These are phyloP conservation scores for Cytospora piceae DNA, from an alignment of 2,329 filamentous ascomycete genomes.

Conservation along the genomic window DNA sequence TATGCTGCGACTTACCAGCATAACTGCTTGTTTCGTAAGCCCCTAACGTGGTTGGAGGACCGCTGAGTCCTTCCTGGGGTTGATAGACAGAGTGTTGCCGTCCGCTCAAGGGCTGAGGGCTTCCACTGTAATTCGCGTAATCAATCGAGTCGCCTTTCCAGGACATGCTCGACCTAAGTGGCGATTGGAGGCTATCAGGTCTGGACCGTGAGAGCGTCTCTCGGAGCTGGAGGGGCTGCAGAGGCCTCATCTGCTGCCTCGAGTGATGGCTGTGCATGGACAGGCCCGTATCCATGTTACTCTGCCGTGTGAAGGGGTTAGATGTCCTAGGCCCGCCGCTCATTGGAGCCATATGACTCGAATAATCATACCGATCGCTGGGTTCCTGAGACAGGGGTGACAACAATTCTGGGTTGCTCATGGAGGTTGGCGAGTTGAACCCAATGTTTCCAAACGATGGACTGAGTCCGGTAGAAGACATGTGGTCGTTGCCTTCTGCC, in stretches of 20 bases:
- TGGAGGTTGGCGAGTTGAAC: conserved; percentile 58
- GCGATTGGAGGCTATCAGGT: conserved; percentile 62
- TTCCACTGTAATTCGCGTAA: conserved; percentile 57
- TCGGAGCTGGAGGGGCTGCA: conserved; percentile 62
- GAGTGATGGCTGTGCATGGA: conserved; percentile 50
- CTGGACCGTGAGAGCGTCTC: conserved; percentile 61
- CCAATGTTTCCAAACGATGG: conserved; percentile 69
- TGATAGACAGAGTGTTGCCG: conserved; percentile 56
- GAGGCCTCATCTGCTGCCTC: conserved; percentile 52
- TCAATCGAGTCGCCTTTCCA: conserved; percentile 66
- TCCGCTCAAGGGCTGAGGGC: conserved; percentile 48
- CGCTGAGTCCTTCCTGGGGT: conserved; percentile 48
- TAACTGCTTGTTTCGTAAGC: conserved; percentile 58
- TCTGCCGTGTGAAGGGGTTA: conserved; percentile 57
- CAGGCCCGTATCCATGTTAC: conserved; percentile 49
- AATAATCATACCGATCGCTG: conserved; percentile 58
- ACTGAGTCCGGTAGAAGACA: conserved; percentile 69
- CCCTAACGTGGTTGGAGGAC: conserved; percentile 45
- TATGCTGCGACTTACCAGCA: conserved; percentile 47
- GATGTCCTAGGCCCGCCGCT: conserved; percentile 53
- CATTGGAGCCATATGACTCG: conserved; percentile 52
- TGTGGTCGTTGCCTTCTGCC: conserved; percentile 65
- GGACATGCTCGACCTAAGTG: conserved; percentile 62
- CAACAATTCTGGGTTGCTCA: conserved; percentile 58
- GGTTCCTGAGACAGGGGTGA: conserved; percentile 61